Evolutionary conservation across 2,329 filamentous ascomycete genomes (phyloP).

Genomic region (Colletotrichum sp.): DNA sequence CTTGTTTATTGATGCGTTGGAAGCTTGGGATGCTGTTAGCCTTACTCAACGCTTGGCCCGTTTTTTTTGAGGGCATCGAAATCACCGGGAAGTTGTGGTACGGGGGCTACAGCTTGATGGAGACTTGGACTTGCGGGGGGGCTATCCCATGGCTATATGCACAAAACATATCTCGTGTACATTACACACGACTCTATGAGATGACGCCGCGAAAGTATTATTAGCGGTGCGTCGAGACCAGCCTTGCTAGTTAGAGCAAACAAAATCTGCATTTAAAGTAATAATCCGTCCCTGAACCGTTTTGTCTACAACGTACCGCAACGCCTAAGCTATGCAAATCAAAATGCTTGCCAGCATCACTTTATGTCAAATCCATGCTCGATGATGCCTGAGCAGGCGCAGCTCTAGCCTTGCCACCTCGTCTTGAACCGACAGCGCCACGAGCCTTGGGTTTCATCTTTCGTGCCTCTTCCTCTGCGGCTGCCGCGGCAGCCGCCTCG

Average conservation of each 20-base stretch:
- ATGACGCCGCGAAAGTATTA: not conserved
- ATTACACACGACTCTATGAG: constrained; percentile 7
- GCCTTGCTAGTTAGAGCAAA: constrained; percentile 15
- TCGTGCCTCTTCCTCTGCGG: constrained; percentile 29
- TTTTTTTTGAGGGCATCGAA: constrained; percentile 14
- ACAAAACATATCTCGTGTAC: constrained; percentile 21
- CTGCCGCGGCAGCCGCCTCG: constrained; percentile 25
- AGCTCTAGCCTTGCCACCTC: constrained; percentile 31
- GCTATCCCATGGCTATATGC: constrained; percentile 11
- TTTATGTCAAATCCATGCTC: constrained; percentile 20
- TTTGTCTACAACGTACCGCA: constrained; percentile 5
- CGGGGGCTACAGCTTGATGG: constrained; percentile 11
- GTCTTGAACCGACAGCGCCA: constrained; percentile 24
- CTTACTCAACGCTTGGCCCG: constrained; percentile 1
- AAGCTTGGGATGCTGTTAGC: not conserved
- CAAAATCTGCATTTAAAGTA: constrained; percentile 19
- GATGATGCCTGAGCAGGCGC: constrained; percentile 24
- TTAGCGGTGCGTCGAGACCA: constrained; percentile 8
- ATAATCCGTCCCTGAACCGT: not conserved
- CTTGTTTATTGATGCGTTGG: constrained; percentile 2
- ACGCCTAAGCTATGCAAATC: constrained; percentile 21
- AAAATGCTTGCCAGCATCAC: not conserved
- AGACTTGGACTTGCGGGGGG: not conserved
- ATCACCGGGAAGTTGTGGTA: constrained; percentile 7
- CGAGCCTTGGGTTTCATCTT: constrained; percentile 26